phyloP scores from a whole-genome alignment of 345 rosid genomes.

The Eucalyptus brandiana region DNA sequence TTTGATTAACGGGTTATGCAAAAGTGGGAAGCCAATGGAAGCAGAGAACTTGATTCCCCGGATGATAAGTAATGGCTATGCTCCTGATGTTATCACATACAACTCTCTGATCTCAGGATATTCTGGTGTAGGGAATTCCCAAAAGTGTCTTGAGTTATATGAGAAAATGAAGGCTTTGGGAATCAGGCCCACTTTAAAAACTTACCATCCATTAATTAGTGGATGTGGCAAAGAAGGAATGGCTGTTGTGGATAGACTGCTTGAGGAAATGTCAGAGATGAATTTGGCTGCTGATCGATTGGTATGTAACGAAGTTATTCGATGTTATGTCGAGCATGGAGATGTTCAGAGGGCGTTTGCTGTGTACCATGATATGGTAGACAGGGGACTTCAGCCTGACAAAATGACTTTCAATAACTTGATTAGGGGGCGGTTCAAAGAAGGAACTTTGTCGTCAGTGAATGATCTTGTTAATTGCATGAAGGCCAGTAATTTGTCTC shows the following conservation, averaged over 20 bases:
- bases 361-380: conserved; percentile 42
- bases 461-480: conserved; percentile 33
- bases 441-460: conserved; percentile 25
- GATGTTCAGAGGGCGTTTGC: conserved; percentile 30
- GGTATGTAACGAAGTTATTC: conserved; percentile 44
- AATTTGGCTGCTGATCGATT: conserved; percentile 46
- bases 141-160: conserved; percentile 48
- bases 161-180: conserved; percentile 55
- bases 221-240: conserved; percentile 37
- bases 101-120: conserved; percentile 69
- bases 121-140: conserved; percentile 25
- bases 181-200: conserved; percentile 37
- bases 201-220: conserved; percentile 48
- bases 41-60: conserved; percentile 55
- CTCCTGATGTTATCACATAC: conserved; percentile 61
- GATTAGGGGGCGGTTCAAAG: conserved; percentile 41
- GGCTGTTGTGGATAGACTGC: conserved; percentile 30
- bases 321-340: conserved; percentile 36
- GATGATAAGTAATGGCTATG: conserved; percentile 31
- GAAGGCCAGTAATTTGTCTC: conserved; percentile 35
- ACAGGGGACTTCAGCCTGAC: conserved; percentile 33
- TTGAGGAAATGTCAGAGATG: conserved; percentile 37
- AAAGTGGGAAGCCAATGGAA: conserved; percentile 32
- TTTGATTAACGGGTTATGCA: conserved; percentile 62
- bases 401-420: conserved; percentile 57